These are phyloP conservation scores for Globisporangium canariense DNA, from an alignment of 352 stramenopile species.

Conservation along the genomic window DNA sequence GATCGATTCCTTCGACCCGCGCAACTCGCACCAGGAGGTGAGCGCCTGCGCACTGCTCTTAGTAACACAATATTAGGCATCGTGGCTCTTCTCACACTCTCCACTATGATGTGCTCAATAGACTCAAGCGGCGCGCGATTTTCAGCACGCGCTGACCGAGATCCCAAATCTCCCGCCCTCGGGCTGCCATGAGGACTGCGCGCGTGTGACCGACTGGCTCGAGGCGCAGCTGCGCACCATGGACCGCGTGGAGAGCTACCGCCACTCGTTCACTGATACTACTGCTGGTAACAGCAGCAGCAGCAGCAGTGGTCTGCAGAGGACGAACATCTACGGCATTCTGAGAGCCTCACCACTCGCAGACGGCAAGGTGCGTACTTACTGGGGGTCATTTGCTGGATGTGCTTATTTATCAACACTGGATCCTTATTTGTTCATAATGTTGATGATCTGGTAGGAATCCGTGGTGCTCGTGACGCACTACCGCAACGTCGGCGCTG, in stretches of 20 bases:
- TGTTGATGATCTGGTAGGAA: constrained; percentile 25
- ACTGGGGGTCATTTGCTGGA: too few species aligned
- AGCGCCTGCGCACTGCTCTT: too few species aligned
- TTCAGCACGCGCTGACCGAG: constrained; percentile 39
- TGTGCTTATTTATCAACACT: neutral
- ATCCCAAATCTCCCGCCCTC: constrained; percentile 25
- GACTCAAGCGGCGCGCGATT: constrained; percentile 12
- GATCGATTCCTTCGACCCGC: constrained; percentile 64
- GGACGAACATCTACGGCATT: constrained; percentile 78
- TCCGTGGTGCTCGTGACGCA: constrained; percentile 70
- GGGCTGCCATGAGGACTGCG: constrained; percentile 49
- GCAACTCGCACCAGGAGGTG: constrained; percentile 37
- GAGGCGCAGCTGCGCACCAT: constrained; percentile 44
- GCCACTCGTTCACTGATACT: constrained; percentile 38
- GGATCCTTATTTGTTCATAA: neutral
- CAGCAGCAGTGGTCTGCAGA: constrained; percentile 6
- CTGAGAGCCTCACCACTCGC: constrained; percentile 66
- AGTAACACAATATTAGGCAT: neutral
- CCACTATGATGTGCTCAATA: neutral
- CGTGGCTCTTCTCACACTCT: neutral
- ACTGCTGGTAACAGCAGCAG: neutral
- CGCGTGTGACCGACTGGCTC: constrained; percentile 53
- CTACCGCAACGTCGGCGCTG: constrained; percentile 50
- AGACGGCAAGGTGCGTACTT: constrained; percentile 54
- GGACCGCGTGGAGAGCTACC: constrained; percentile 58